Evolutionary conservation across 345 rosid species (phyloP).

Genomic region (Dimocarpus longan): DNA sequence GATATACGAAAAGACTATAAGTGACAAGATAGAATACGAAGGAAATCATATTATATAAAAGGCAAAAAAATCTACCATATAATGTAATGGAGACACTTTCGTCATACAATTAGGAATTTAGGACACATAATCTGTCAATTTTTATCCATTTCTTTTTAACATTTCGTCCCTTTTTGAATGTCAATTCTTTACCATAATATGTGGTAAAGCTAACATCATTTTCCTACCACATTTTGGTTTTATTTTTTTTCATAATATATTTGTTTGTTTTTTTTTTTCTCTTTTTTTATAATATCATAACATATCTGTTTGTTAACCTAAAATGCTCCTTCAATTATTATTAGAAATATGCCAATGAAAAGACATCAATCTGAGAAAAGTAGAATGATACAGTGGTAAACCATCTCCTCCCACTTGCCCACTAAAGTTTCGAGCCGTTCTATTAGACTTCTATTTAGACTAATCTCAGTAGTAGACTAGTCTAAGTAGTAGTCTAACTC

Average conservation of each 20-base stretch:
- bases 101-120: neutral
- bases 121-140: neutral
- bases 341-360: too few species aligned
- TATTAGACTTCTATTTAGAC: too few species aligned
- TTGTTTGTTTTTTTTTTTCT: too few species aligned
- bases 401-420: too few species aligned
- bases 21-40: neutral
- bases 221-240: neutral
- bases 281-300: too few species aligned
- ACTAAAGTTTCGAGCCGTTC: too few species aligned
- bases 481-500: too few species aligned
- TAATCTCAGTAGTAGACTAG: too few species aligned
- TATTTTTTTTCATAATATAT: neutral
- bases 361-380: too few species aligned
- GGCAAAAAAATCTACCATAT: slow-evolving; percentile 8
- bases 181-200: slow-evolving; percentile 4
- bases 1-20: neutral
- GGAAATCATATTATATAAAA: neutral
- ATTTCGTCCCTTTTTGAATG: slow-evolving; percentile 7
- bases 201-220: neutral
- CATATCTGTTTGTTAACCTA: too few species aligned
- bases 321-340: too few species aligned
- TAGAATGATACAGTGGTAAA: too few species aligned
- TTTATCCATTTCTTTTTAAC: neutral
- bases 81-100: slow-evolving; percentile 17